Evolutionary conservation across 495 filamentous ascomycete species (phyloP), one percentile per base, ranked within the genome.

Genomic region (Trichoderma orchidacearum): DNA sequence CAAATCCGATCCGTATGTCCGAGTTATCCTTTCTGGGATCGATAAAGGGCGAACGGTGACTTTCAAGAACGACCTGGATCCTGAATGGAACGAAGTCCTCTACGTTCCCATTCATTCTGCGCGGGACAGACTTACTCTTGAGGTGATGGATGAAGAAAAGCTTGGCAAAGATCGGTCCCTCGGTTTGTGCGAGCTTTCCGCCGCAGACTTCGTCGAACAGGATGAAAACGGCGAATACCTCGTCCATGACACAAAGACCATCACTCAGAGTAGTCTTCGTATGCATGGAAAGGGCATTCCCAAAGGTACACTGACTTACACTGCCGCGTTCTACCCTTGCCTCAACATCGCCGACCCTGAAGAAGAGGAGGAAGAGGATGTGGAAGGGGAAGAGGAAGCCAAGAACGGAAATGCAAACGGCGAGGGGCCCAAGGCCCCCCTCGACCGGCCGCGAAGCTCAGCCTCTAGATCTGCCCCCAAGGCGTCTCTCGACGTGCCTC

Each of bases 121-220:
- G n/a, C 84, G 85, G 30, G 94, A 97, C 67, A 91, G 84, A 60
- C 67, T 99, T 18, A 80, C 80, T 0, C 70, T 99, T 13, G 93
- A 98, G 68, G 89, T 96, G 58, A 97, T 99, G 93, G 93, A 99
- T 61, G 80, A 90, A 54, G 93, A 99, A 70, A 89, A 81, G 52
- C 74, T 95, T 57, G 85, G 86, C 57, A 89, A 86, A 62, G 93
- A 99, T 65, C 84, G 94, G 31, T 83, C 84, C 21, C 80, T 99
- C 28, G 93, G 93, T 30, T 74, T 82, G 30, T 71, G 87, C 15
- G 89, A 96, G 57, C 67, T 97, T 41, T 75, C 78, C 30, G 81
- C 84, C 8, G 75, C 85, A 4, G 89, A 96, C 56, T 97, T 88
- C 63, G 80, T 96, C 59, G 70, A 71, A 3, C 80, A 92, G 63